These are phyloP conservation scores for Blepharisma japonicum DNA, from an alignment of 73 alveolate species.

Conservation along the genomic window DNA sequence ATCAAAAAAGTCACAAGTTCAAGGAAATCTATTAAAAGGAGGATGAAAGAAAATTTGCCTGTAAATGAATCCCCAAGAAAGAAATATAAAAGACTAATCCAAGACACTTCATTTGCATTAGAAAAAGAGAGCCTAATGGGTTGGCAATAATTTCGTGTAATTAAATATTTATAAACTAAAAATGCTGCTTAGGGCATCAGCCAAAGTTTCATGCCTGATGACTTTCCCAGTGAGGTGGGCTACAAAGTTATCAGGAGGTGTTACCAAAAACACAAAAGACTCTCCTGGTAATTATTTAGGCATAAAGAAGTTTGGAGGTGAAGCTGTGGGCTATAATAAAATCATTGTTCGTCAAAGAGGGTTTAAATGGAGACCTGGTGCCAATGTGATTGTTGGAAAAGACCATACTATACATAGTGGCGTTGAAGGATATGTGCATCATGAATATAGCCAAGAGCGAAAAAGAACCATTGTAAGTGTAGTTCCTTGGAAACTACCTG, in stretches of 20 bases:
- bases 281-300: conserved; percentile 64
- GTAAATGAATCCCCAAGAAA: no score
- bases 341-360: conserved; percentile 61
- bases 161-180: no score
- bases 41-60: no score
- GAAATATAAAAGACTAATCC: no score
- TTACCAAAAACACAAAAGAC: conserved; percentile 48
- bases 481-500: conserved; percentile 52
- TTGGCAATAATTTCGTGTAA: no score
- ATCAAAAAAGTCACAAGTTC: no score
- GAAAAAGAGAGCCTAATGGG: no score
- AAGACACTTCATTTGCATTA: no score
- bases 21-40: no score
- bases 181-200: no score
- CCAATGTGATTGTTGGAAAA: conserved; percentile 42
- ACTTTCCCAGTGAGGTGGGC: background rate
- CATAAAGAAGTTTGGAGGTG: conserved; percentile 51
- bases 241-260: conserved; percentile 24
- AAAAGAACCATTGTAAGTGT: conserved; percentile 45
- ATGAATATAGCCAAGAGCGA: conserved; percentile 25
- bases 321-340: conserved; percentile 38
- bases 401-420: conserved; percentile 65
- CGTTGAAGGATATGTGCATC: conserved; percentile 40
- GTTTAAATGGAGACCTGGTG: conserved; percentile 60
- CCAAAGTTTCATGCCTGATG: background rate